A percentile compares a stretch with the other conserved stretches of the same genome.
phyloP scores from a whole-genome alignment of 2,329 filamentous ascomycete species.

The Botrytis medusae region DNA sequence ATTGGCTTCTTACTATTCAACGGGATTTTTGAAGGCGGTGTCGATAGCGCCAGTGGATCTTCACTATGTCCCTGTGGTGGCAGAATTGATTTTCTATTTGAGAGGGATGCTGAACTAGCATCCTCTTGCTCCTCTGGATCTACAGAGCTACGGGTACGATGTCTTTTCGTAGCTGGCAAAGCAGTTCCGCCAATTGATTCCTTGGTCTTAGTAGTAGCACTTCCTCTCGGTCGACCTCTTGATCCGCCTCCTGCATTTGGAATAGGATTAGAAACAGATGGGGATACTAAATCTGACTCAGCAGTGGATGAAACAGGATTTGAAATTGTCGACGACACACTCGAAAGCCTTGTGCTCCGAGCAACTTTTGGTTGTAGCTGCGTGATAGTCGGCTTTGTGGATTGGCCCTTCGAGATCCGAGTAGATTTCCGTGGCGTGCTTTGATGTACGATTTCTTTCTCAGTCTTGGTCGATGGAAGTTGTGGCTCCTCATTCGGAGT shows the following conservation, averaged over 20 bases:
- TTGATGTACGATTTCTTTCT: not conserved
- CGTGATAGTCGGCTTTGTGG: not conserved
- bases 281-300: not conserved
- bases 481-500: not conserved
- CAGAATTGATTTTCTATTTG: constrained; percentile 29
- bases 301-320: constrained; percentile 2
- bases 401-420: constrained; percentile 14
- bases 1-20: constrained; percentile 2
- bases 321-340: constrained; percentile 4
- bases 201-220: not conserved
- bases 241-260: not conserved
- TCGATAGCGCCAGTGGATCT: constrained; percentile 31
- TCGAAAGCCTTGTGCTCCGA: not conserved
- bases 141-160: not conserved
- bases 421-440: constrained; percentile 15
- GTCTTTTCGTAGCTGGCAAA: constrained; percentile 8
- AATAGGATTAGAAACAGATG: not conserved
- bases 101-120: constrained; percentile 24
- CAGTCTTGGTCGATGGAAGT: not conserved
- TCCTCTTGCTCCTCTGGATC: constrained; percentile 1
- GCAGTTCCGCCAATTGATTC: not conserved
- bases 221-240: not conserved
- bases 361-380: not conserved
- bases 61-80: constrained; percentile 28
- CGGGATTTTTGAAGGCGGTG: not conserved